A percentile compares a stretch with the other conserved stretches of the same genome.
phyloP scores from a whole-genome alignment of 1,284 basidiomycete genomes.

The Farysia itapuensis region DNA sequence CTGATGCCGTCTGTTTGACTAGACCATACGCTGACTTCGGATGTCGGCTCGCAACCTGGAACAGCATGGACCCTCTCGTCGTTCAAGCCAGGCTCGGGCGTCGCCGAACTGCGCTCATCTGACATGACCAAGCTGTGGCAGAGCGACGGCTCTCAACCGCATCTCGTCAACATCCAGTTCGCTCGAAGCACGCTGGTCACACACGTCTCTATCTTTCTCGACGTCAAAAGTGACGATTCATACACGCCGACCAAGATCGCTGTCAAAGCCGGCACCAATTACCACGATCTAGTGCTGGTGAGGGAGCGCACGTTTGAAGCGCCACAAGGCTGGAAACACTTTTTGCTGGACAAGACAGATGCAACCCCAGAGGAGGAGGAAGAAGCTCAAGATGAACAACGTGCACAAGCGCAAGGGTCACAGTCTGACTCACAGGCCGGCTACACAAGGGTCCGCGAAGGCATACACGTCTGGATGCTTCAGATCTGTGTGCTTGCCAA shows the following conservation, averaged over 20 bases:
- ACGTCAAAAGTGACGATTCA: conserved; percentile 86
- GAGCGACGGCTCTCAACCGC: conserved; percentile 96
- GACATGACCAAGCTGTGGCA: conserved; percentile 97
- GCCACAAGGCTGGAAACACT: conserved; percentile 92
- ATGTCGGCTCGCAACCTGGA: conserved; percentile 50
- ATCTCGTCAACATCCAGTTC: conserved; percentile 92
- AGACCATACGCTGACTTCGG: too few species aligned
- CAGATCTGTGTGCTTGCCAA: conserved; percentile 89
- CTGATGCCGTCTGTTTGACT: too few species aligned
- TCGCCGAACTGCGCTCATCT: conserved; percentile 83
- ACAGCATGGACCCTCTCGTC: conserved; percentile 97
- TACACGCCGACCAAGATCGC: conserved; percentile 92
- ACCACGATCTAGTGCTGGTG: conserved; percentile 84
- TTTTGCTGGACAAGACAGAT: conserved; percentile 70
- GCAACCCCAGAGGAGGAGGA: conserved; percentile 68
- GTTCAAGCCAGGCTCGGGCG: conserved; percentile 93
- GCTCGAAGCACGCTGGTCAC: conserved; percentile 81
- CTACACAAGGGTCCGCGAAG: conserved; percentile 8
- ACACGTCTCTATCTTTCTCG: conserved; percentile 86
- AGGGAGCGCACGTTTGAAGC: conserved; percentile 42
- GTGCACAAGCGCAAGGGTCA: background rate
- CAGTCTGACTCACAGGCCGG: background rate
- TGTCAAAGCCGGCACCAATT: conserved; percentile 86
- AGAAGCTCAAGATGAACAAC: conserved; percentile 59
- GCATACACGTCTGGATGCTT: conserved; percentile 70